phyloP scores from a whole-genome alignment of 1,284 basidiomycete species.

The Ceratobasidium sp. region DNA sequence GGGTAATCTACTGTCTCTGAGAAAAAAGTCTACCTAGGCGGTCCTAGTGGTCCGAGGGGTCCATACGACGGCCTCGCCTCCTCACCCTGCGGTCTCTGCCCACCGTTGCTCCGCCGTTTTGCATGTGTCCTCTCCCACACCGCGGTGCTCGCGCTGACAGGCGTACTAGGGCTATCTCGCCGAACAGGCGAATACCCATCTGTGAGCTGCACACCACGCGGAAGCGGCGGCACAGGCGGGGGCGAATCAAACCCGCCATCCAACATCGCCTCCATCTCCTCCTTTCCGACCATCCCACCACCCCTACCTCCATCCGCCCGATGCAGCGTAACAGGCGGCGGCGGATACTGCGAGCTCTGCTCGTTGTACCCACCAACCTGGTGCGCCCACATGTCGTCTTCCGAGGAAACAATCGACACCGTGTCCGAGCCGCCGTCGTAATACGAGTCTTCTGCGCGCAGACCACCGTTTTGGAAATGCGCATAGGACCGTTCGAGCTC shows the following conservation, averaged over 20 bases:
- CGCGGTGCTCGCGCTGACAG: slow-evolving; percentile 51
- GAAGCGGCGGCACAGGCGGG: slow-evolving; percentile 48
- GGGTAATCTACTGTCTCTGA: slow-evolving; percentile 1
- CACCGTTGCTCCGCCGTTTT: slow-evolving; percentile 60
- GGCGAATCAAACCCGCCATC: slow-evolving; percentile 80
- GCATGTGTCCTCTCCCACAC: slow-evolving; percentile 59
- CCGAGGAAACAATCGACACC: slow-evolving; percentile 78
- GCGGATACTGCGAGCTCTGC: slow-evolving; percentile 77
- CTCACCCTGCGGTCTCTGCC: slow-evolving; percentile 59
- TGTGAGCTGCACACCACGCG: slow-evolving; percentile 56
- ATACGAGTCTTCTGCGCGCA: slow-evolving; percentile 53
- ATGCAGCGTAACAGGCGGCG: slow-evolving; percentile 80
- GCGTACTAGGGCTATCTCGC: slow-evolving; percentile 55
- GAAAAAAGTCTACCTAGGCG: slow-evolving; percentile 22
- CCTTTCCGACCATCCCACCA: slow-evolving; percentile 60
- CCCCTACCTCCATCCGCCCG: slow-evolving; percentile 55
- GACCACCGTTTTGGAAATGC: slow-evolving; percentile 61
- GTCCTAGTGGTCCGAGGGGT: slow-evolving; percentile 44
- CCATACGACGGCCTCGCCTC: slow-evolving; percentile 41
- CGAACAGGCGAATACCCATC: slow-evolving; percentile 60
- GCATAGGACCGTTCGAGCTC: slow-evolving; percentile 80
- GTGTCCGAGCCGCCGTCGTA: slow-evolving; percentile 75
- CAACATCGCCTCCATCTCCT: slow-evolving; percentile 76
- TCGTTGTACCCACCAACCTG: slow-evolving; percentile 92
- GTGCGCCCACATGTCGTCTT: slow-evolving; percentile 89